Conservation (phyloP, 225 moss, liverwort and hornwort species). For the Antitrichia curtipendula region DNA sequence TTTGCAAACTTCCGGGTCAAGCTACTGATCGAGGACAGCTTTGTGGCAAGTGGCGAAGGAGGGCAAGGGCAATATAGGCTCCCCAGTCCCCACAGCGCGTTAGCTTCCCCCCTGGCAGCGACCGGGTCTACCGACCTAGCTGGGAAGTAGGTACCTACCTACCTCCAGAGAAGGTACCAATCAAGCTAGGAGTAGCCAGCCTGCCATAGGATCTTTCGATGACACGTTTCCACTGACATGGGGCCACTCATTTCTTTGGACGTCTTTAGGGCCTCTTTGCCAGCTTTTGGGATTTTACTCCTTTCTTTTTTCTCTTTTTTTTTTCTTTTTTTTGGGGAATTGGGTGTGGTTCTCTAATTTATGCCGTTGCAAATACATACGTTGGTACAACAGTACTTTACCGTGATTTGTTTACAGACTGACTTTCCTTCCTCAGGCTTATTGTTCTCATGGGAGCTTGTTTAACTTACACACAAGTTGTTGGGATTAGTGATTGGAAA, state of each 20-base stretch:
- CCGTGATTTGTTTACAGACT: background rate
- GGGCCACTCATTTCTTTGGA: slow-evolving; percentile 7
- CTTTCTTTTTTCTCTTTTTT: background rate
- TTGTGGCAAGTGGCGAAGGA: background rate
- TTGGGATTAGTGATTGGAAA: background rate
- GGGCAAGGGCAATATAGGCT: background rate
- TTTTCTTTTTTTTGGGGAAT: background rate
- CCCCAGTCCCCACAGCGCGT: background rate
- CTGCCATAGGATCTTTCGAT: background rate
- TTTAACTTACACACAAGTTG: background rate
- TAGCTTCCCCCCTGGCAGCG: background rate
- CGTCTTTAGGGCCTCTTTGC: background rate
- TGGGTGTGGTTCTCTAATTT: background rate
- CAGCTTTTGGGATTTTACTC: background rate
- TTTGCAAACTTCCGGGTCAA: background rate
- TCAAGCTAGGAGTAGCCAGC: background rate
- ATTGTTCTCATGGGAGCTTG: slow-evolving; percentile 1
- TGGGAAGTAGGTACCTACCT: background rate
- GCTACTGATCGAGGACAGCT: no score
- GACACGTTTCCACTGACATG: background rate
- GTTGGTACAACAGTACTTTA: background rate
- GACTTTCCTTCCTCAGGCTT: background rate
- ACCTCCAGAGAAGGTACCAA: background rate
- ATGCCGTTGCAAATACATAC: slow-evolving; percentile 8
- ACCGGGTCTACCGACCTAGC: slow-evolving; percentile 14